Base-by-base conservation (phyloP, 768 basidiomycete genomes). In the Grammothele lineata region DNA sequence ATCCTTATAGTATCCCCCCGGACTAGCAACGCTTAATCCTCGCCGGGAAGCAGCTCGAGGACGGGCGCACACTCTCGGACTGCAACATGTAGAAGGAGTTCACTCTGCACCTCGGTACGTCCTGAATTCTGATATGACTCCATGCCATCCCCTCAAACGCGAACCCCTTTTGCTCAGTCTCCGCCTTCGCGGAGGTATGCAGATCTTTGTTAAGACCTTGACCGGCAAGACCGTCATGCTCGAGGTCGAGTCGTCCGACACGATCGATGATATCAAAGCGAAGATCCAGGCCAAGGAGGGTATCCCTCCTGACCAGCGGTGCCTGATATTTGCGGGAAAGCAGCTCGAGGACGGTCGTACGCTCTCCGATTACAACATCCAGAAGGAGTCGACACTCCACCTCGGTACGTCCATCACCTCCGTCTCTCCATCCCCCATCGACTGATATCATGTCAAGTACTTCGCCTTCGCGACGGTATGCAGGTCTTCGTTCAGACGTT, bases 241-340 rank as follows among this genome's bases (percentile, higher is more conserved):
- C 15, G 30, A 32, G 30, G 30, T 32, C 30, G 30, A 32, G 30
- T 32, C 30, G 15, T 32, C 30, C 15, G 30, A 32, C 30, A 32
- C 30, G 9, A 32, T 32, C 30, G 91, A 94, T 75, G 92, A 93
- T 80, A 91, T 94, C 73, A 94, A 93, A 76, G 80, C 89, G 65
- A 93, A 92, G 70, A 92, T 95, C 62, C 91, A 94, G 66, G 91
- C 94, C 77, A 95, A 93, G 77, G 92, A 94, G 66, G 92, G 30
- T 15, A 88, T 88, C 55, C 85, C 84, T 34, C 86, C 84, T 40
- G 85, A 86, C 63, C 85, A 86, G 62, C 86, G 87, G 61, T 78
- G 85, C 36, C 66, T 88, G 43, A 86, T 88, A 66, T 87, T 86
- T 51, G 85, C 85, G 43, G 85, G 85, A 40, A 88, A 88, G 69